Percentiles rank a stretch among this genome's conserved stretches.
Evolutionary conservation across 2,329 filamentous ascomycete genomes (phyloP).

Genomic region (Lecanicillium sp.): DNA sequence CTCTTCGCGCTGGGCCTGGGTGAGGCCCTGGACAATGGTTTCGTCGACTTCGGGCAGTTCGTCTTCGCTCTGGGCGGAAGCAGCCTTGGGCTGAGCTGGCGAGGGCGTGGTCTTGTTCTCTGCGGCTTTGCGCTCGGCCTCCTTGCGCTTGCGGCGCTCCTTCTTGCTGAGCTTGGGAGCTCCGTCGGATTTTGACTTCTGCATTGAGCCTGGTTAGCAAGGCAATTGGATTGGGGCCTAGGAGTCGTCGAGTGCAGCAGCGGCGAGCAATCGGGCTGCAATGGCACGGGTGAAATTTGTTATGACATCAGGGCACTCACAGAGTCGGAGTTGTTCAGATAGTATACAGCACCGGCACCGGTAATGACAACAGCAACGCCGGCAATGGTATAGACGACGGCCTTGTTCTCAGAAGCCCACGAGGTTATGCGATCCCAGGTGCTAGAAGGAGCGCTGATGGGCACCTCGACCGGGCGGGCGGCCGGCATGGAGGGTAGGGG

Average conservation of each 20-base stretch:
- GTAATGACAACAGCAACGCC: conserved; percentile 89
- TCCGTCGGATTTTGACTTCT: conserved; percentile 41
- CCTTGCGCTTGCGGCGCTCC: conserved; percentile 82
- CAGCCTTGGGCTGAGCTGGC: conserved; percentile 40
- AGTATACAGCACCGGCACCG: conserved; percentile 88
- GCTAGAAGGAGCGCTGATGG: conserved; percentile 55
- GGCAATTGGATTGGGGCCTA: too few relatives aligned
- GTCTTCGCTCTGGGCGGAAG: conserved; percentile 52
- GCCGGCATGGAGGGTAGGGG: conserved; percentile 44
- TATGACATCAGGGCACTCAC: conserved; percentile 34
- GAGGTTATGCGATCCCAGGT: conserved; percentile 84
- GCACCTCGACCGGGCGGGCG: conserved; percentile 36
- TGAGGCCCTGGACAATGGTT: conserved; percentile 44
- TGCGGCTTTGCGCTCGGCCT: conserved; percentile 57
- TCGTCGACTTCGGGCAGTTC: conserved; percentile 65
- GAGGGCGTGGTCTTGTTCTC: conserved; percentile 34
- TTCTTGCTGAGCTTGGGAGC: conserved; percentile 80
- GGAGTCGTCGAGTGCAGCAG: too few relatives aligned
- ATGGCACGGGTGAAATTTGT: conserved; percentile 7
- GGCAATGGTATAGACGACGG: conserved; percentile 90
- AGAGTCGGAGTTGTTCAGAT: conserved; percentile 58
- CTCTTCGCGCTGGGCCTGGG: conserved; percentile 67
- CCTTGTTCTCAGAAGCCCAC: conserved; percentile 95
- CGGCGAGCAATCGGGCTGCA: too few relatives aligned
- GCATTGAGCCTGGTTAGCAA: too few relatives aligned